Conservation (phyloP, 371 early-diverging fungal species). For the Apophysomyces variabilis region DNA sequence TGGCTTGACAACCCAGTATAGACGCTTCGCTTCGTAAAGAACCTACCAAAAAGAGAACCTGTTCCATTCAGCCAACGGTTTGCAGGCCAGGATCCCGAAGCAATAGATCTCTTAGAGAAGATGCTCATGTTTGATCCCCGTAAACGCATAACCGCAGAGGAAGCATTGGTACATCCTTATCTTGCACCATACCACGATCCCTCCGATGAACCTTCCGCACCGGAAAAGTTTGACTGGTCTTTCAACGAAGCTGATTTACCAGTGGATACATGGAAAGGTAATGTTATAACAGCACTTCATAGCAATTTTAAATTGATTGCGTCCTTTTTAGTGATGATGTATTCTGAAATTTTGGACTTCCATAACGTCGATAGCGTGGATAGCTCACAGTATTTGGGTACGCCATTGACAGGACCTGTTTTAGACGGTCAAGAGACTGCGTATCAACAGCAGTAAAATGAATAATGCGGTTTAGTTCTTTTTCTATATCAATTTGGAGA, state of each 20-base stretch:
- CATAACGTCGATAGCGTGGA: constrained; percentile 61
- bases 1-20: constrained; percentile 25
- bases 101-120: constrained; percentile 87
- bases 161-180: constrained; percentile 85
- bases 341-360: constrained; percentile 72
- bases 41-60: constrained; percentile 79
- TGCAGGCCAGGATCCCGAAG: constrained; percentile 60
- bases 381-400: constrained; percentile 48
- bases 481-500: not conserved
- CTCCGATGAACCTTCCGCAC: constrained; percentile 89
- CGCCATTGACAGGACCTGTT: constrained; percentile 47
- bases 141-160: constrained; percentile 86
- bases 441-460: constrained; percentile 26
- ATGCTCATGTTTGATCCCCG: constrained; percentile 95
- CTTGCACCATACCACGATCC: constrained; percentile 94
- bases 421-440: constrained; percentile 37
- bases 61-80: constrained; percentile 76
- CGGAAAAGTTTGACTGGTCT: constrained; percentile 91
- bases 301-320: not conserved
- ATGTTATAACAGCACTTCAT: constrained; percentile 24
- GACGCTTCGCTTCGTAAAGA: constrained; percentile 92
- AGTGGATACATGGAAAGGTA: constrained; percentile 86
- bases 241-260: constrained; percentile 91
- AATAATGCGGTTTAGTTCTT: not conserved
- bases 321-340: constrained; percentile 63